phyloP scores from a whole-genome alignment of 169 alveolate species.

The Cryptosporidium sp. region DNA sequence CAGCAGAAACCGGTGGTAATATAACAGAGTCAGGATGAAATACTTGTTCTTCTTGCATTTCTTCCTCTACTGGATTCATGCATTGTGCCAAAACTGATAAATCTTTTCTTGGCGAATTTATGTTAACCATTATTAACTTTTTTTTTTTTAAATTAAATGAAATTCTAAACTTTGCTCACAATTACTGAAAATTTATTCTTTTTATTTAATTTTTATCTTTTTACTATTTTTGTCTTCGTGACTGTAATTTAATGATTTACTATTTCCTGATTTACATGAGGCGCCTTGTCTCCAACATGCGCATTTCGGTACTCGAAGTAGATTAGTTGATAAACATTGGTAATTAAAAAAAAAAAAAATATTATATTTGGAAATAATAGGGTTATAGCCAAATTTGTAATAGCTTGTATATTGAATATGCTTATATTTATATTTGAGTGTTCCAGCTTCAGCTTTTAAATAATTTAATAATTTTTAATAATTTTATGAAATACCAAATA shows the following conservation, averaged over 20 bases:
- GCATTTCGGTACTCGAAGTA: constrained; percentile 8
- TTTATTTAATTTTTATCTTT: not conserved
- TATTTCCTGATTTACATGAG: constrained; percentile 12
- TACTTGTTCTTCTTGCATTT: constrained; percentile 42
- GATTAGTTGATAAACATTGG: not conserved
- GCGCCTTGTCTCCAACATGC: constrained; percentile 1
- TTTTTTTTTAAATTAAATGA: not conserved
- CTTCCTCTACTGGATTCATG: constrained; percentile 42
- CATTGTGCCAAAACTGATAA: constrained; percentile 66
- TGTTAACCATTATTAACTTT: constrained; percentile 24
- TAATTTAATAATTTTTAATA: no score
- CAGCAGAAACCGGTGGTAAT: constrained; percentile 65
- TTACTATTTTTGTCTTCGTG: not conserved
- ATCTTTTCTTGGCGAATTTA: constrained; percentile 70
- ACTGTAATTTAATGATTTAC: not conserved
- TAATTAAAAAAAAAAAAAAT: not conserved
- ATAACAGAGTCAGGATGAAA: constrained; percentile 75
- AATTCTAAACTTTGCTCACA: not conserved
- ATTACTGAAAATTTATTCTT: not conserved
- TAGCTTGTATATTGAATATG: no score
- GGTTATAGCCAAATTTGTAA: no score
- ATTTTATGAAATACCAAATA: no score
- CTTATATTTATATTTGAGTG: no score
- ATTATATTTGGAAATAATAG: no score
- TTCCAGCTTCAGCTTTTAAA: no score